Percentiles rank a stretch among this genome's conserved stretches.
Evolutionary conservation across 2,329 filamentous ascomycete genomes (phyloP).

Genomic region (Diaporthe sp.): DNA sequence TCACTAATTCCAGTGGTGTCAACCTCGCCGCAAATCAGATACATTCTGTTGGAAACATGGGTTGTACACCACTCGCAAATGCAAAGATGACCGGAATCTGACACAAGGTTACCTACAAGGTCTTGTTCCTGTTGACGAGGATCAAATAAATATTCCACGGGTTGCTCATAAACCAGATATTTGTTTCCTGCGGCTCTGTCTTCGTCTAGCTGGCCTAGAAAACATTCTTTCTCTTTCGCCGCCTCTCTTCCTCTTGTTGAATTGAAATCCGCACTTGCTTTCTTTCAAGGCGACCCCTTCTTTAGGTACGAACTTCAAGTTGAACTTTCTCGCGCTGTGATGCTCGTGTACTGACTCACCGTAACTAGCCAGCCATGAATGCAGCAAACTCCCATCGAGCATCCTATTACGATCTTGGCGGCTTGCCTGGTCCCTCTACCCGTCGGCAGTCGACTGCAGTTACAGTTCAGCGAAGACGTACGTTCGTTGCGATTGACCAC

Average conservation of each 20-base stretch:
- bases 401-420: not conserved
- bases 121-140: not conserved
- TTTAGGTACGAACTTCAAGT: not conserved
- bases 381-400: slow-evolving; percentile 16
- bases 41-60: not conserved
- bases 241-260: not conserved
- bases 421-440: not conserved
- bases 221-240: not conserved
- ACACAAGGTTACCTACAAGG: no score
- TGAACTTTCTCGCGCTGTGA: not conserved
- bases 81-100: not conserved
- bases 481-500: slow-evolving; percentile 1
- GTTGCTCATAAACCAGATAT: not conserved
- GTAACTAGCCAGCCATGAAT: not conserved
- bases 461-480: not conserved
- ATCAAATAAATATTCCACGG: not conserved
- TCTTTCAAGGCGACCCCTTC: not conserved
- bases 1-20: not conserved
- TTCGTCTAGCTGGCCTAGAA: slow-evolving; percentile 20
- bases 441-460: not conserved
- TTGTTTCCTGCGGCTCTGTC: not conserved
- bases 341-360: not conserved
- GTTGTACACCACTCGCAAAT: not conserved
- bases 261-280: not conserved
- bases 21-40: not conserved